phyloP scores from a whole-genome alignment of 1,284 basidiomycete genomes.

The Kwoniella shivajii region DNA sequence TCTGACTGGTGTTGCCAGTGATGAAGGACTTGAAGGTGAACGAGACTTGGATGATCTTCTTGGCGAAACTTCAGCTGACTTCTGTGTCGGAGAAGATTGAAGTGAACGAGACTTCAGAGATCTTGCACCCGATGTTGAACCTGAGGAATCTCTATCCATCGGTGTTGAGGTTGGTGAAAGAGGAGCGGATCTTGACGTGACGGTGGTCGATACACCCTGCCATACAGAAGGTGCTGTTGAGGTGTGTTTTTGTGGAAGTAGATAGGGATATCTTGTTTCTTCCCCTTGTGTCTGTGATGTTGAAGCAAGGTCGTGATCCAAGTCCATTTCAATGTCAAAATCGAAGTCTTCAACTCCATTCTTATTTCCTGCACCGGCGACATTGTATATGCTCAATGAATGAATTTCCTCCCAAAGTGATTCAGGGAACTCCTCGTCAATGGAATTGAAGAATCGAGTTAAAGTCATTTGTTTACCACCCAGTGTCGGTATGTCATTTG shows the following conservation, averaged over 20 bases:
- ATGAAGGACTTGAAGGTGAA: not conserved
- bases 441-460: slow-evolving; percentile 1
- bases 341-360: not conserved
- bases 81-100: not conserved
- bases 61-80: not conserved
- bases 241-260: slow-evolving; percentile 1
- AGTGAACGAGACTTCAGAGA: not conserved
- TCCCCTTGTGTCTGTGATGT: not conserved
- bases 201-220: not conserved
- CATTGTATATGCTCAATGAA: slow-evolving; percentile 1
- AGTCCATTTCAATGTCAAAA: slow-evolving; percentile 13
- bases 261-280: slow-evolving; percentile 11
- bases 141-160: not conserved
- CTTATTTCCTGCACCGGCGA: not conserved
- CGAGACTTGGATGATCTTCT: not conserved
- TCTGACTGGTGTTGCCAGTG: not conserved
- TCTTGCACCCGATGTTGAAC: not conserved
- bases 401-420: slow-evolving; percentile 10
- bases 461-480: slow-evolving; percentile 13
- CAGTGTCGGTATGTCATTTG: slow-evolving; percentile 23
- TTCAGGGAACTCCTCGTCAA: slow-evolving; percentile 9
- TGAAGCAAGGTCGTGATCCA: slow-evolving; percentile 7
- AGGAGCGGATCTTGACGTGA: not conserved
- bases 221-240: not conserved
- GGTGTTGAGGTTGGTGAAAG: not conserved